Conservation (phyloP, 352 stramenopile species). For the Halophytophthora batemanensis region DNA sequence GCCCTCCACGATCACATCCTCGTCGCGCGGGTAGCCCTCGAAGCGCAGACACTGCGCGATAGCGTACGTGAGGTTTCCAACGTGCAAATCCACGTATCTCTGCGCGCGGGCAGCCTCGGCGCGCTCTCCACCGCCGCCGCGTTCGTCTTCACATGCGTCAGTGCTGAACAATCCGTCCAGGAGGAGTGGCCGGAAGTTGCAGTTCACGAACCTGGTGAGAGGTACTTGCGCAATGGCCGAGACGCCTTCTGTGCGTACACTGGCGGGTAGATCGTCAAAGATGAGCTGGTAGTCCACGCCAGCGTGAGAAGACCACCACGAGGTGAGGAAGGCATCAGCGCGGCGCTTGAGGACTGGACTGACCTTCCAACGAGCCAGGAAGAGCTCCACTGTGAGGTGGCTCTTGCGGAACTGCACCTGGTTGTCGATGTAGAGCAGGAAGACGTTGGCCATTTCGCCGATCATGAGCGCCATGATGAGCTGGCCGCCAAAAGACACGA, state of each 20-base stretch:
- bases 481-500: slow-evolving; percentile 50
- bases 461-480: slow-evolving; percentile 80
- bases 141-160: background rate
- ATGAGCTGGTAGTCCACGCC: slow-evolving; percentile 55
- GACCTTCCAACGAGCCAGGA: slow-evolving; percentile 37
- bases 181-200: slow-evolving; percentile 41
- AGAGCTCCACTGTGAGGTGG: slow-evolving; percentile 55
- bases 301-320: slow-evolving; percentile 57
- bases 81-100: slow-evolving; percentile 6
- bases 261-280: slow-evolving; percentile 49
- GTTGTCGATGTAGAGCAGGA: slow-evolving; percentile 58
- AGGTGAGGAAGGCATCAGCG: slow-evolving; percentile 41
- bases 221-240: slow-evolving; percentile 42
- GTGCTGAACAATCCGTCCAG: slow-evolving; percentile 1
- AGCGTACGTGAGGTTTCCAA: slow-evolving; percentile 29
- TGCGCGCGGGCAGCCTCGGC: slow-evolving; percentile 1
- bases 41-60: slow-evolving; percentile 58
- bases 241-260: slow-evolving; percentile 49
- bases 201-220: slow-evolving; percentile 34
- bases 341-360: slow-evolving; percentile 35
- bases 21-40: slow-evolving; percentile 56
- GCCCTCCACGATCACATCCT: slow-evolving; percentile 58
- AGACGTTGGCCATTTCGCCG: slow-evolving; percentile 62
- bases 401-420: slow-evolving; percentile 73
- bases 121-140: slow-evolving; percentile 3